Base-by-base conservation (phyloP, 495 filamentous ascomycete genomes). In the Xylaria acuta region DNA sequence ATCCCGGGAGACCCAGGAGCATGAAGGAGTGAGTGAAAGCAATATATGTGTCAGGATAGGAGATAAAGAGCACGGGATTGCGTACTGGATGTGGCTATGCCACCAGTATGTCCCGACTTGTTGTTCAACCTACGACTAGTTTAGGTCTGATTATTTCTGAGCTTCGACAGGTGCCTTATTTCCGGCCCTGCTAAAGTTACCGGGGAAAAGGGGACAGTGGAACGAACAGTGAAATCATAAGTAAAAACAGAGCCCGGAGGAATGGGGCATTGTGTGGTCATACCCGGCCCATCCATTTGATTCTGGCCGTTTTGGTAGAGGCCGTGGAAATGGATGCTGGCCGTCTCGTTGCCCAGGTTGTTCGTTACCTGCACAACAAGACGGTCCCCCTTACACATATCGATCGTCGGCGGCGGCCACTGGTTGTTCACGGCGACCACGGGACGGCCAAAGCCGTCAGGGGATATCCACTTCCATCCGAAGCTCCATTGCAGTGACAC, bases 311-410 rank as follows among this genome's bases (percentile, higher is more conserved):
- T 86, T 78, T 94, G 92, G 77, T 87, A 92, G 75, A 95, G 83
- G 25, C 93, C 93, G 76, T 97, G 93, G 79, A 90, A 97, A 83
- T 97, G 93, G 8, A 95, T 81, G 43, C 87, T 88, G 4, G 92
- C 90, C 25, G 83, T 86, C 77, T 94, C 82, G 76, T 95, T 90
- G 14, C 88, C 91, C 5, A 97, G 85, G 25, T 86, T 81, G 81
- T 97, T 97, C 73, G 87, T 82, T 70, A 94, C 79, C 71, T 93
- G 88, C 43, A 95, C 86, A n/a, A 93, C 79, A 40, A 97, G 75
- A 36, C 82, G 84, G 71, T 95, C 93, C 14, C 91, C 91, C 68
- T 90, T 85, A 71, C 88, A 86, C 56, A 90, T 90, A 66, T 93
- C 86, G 49, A 95, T 89, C 7, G 80, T 77, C 5, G 92, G 93